phyloP scores from a whole-genome alignment of 1,284 basidiomycete species.

The Golubevia sp. region DNA sequence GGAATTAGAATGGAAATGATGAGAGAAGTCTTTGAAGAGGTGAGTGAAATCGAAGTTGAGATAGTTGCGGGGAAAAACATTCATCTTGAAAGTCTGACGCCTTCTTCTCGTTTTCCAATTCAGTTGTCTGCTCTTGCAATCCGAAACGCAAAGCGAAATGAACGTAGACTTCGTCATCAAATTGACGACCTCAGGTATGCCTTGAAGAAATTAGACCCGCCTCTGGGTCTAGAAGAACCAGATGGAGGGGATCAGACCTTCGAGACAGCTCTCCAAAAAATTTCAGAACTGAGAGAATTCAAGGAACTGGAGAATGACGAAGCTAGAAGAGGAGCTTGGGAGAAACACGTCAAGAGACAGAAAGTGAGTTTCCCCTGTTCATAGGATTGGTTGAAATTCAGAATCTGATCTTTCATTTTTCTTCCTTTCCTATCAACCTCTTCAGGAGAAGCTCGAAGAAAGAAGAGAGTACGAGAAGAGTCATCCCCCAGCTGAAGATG shows the following conservation, averaged over 20 bases:
- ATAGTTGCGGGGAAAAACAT: too few relatives aligned
- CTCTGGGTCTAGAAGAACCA: constrained; percentile 43
- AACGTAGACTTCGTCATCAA: constrained; percentile 80
- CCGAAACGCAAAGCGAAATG: constrained; percentile 60
- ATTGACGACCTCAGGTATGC: constrained; percentile 97
- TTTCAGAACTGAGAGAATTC: constrained; percentile 24
- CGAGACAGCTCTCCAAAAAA: constrained; percentile 12
- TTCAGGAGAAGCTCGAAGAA: neutral
- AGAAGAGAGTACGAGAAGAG: neutral
- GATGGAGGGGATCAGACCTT: constrained; percentile 14
- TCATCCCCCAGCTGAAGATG: too few relatives aligned
- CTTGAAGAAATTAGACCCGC: constrained; percentile 81
- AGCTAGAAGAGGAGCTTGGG: constrained; percentile 40
- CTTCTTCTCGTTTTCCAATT: too few relatives aligned
- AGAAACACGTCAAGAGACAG: constrained; percentile 46
- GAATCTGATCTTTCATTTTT: too few relatives aligned
- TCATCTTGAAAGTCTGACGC: too few relatives aligned
- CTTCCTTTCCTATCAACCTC: neutral
- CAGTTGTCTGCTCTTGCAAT: too few relatives aligned
- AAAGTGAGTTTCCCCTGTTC: constrained; percentile 15
- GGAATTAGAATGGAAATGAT: neutral
- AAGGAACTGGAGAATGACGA: constrained; percentile 21
- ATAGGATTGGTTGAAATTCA: too few relatives aligned
- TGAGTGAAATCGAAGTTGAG: too few relatives aligned
- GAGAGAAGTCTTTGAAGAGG: neutral